phyloP scores from a whole-genome alignment of 2,329 filamentous ascomycete genomes.

The Chaetothyriales sp. region DNA sequence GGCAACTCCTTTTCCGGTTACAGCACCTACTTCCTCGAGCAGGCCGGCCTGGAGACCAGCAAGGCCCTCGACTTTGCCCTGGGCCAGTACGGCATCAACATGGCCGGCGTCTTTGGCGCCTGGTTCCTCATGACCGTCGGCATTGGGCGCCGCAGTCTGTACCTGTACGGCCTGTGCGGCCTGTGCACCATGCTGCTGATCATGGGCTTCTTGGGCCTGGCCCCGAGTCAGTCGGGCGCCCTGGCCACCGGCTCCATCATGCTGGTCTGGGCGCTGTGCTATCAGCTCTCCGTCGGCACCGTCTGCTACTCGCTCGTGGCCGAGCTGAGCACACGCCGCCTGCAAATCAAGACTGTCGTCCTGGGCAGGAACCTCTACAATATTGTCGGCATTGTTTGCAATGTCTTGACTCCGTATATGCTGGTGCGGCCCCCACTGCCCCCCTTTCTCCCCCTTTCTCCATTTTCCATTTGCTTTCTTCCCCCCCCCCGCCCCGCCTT shows the following conservation, averaged over 20 bases:
- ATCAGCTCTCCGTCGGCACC: constrained; percentile 77
- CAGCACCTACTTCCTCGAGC: constrained; percentile 35
- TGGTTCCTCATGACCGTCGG: constrained; percentile 68
- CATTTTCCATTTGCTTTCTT: too few species aligned
- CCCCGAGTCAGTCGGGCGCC: constrained; percentile 47
- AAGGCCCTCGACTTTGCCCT: constrained; percentile 30
- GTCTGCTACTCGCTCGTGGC: constrained; percentile 81
- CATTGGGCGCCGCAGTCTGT: constrained; percentile 61
- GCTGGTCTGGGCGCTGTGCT: constrained; percentile 67
- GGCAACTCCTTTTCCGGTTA: constrained; percentile 53
- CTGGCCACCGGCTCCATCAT: constrained; percentile 76
- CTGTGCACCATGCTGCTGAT: constrained; percentile 66
- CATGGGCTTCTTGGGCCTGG: constrained; percentile 71
- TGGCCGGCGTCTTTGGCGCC: constrained; percentile 62
- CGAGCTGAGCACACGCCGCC: constrained; percentile 65
- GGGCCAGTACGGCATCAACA: constrained; percentile 29
- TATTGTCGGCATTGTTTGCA: constrained; percentile 66
- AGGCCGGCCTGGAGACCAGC: constrained; percentile 25
- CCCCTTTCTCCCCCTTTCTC: background rate
- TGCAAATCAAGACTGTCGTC: constrained; percentile 86
- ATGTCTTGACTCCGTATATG: constrained; percentile 82
- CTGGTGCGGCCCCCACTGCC: constrained; percentile 18
- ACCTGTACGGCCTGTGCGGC: constrained; percentile 59
- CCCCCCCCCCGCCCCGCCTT: too few species aligned
- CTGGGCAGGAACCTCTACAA: constrained; percentile 72